Base-by-base conservation (phyloP, 495 filamentous ascomycete species). In the Trichoderma virens region DNA sequence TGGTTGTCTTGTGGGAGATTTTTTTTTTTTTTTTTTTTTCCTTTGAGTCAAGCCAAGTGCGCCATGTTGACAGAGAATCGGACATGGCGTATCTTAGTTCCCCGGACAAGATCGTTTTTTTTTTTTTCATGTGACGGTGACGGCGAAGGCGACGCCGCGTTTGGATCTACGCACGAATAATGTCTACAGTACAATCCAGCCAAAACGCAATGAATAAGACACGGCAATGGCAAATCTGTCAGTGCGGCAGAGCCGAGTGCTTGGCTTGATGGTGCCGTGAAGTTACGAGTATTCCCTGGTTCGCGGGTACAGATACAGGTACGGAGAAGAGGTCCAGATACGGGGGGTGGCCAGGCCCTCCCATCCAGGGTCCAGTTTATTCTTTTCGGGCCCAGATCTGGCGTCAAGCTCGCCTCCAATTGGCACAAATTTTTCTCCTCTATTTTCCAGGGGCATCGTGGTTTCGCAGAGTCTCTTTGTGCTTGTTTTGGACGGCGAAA, bases 331-430 rank as follows among this genome's bases (percentile, higher is more conserved):
- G n/a, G n/a, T n/a, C n/a, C n/a, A n/a, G n/a, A n/a, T n/a, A n/a
- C n/a, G n/a, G n/a, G n/a, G n/a, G n/a, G n/a, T n/a, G n/a, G n/a
- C n/a, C n/a, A n/a, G n/a, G n/a, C n/a, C n/a, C n/a, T n/a, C n/a
- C n/a, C n/a, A 56, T 56, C 51, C 51, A 56, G 51, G 51, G 51
- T 56, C 51, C 51, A 30, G 25, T 28, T 56, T 28, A 56, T 28
- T 27, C 18, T 7, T 16, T 7, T 9, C 14, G 51, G 51, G 28
- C 23, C 51, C 51, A 56, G 51, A 56, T 56, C 51, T 56, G 51
- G 51, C 51, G 51, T 56, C 9, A 30, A 47, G 43, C 32, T 64
- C 23, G 32, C 56, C 38, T 32, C 38, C 51, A 13, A 61, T 61
- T 39, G 28, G 34, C 59, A 25, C 30, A 30, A 28, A 14, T 27